Evolutionary conservation across 345 rosid species (phyloP).

Genomic region (Boechera divaricarpa): DNA sequence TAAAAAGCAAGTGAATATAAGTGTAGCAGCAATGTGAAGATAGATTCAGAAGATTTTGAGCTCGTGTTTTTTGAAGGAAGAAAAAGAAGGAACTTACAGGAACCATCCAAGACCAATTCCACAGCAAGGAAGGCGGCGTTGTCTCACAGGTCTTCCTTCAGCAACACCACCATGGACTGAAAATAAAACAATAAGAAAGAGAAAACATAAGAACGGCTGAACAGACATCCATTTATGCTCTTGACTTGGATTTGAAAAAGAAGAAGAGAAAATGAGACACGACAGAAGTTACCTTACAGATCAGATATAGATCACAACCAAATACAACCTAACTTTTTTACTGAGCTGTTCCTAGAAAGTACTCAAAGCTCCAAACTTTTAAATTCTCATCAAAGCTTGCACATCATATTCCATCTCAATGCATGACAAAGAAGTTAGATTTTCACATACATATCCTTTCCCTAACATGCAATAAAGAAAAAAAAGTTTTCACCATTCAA

Average conservation of each 20-base stretch:
- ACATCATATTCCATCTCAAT: constrained; percentile 3
- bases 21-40: constrained; percentile 8
- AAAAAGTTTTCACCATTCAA: neutral
- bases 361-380: constrained; percentile 9
- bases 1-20: neutral
- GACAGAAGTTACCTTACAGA: neutral
- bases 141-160: constrained; percentile 87
- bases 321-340: neutral
- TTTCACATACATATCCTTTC: neutral
- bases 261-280: constrained; percentile 8
- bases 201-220: constrained; percentile 1
- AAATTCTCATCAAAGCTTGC: neutral
- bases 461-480: neutral
- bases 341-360: neutral
- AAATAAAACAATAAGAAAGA: constrained; percentile 9
- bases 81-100: constrained; percentile 60
- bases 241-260: constrained; percentile 8
- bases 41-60: neutral
- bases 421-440: neutral
- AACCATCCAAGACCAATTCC: constrained; percentile 91
- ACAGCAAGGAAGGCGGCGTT: constrained; percentile 82
- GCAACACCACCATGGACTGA: constrained; percentile 80
- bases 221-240: constrained; percentile 8
- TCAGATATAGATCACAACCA: neutral
- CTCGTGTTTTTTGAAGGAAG: neutral